phyloP scores from a whole-genome alignment of 495 filamentous ascomycete genomes.

The Barbatosphaeria neglecta region DNA sequence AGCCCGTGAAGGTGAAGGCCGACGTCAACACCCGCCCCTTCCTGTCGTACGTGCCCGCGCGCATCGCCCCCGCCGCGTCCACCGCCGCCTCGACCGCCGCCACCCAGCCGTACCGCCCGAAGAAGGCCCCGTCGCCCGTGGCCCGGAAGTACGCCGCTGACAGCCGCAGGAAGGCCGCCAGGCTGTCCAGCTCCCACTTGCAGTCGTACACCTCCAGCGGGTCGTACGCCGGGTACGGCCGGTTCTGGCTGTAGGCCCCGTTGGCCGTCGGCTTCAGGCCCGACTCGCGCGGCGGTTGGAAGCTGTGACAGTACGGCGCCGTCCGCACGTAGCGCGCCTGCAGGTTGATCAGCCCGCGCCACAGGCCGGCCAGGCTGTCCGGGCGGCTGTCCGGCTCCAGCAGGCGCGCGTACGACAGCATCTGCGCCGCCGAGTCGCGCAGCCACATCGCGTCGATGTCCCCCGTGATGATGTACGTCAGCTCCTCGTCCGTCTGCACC shows the following conservation, averaged over 20 bases:
- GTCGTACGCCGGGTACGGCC: slow-evolving; percentile 36
- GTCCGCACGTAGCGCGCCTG: slow-evolving; percentile 47
- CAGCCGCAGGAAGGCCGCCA: slow-evolving; percentile 49
- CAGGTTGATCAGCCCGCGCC: slow-evolving; percentile 47
- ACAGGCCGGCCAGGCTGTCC: slow-evolving; percentile 46
- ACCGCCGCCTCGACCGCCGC: slow-evolving; percentile 43
- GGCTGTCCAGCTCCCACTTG: slow-evolving; percentile 52
- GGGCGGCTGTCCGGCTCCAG: slow-evolving; percentile 36
- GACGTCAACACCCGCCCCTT: slow-evolving; percentile 40
- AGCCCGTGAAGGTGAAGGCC: slow-evolving; percentile 47
- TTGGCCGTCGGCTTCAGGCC: slow-evolving; percentile 35
- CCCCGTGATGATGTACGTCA: slow-evolving; percentile 53
- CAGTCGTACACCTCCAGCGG: slow-evolving; percentile 41
- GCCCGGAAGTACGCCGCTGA: slow-evolving; percentile 43
- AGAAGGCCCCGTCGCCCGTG: slow-evolving; percentile 44
- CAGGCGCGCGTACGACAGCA: slow-evolving; percentile 47
- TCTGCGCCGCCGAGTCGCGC: slow-evolving; percentile 50
- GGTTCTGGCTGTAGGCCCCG: slow-evolving; percentile 34
- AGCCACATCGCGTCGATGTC: slow-evolving; percentile 61
- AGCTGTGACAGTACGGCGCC: slow-evolving; percentile 49
- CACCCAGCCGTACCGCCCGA: slow-evolving; percentile 49
- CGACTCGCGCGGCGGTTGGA: slow-evolving; percentile 48
- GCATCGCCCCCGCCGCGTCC: slow-evolving; percentile 47
- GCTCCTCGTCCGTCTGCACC: slow-evolving; percentile 40
- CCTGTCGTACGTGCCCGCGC: slow-evolving; percentile 41